Percentiles rank a stretch among this genome's conserved stretches.
Conservation (phyloP, 2,329 filamentous ascomycete species). For the Exophiala calicioides region DNA sequence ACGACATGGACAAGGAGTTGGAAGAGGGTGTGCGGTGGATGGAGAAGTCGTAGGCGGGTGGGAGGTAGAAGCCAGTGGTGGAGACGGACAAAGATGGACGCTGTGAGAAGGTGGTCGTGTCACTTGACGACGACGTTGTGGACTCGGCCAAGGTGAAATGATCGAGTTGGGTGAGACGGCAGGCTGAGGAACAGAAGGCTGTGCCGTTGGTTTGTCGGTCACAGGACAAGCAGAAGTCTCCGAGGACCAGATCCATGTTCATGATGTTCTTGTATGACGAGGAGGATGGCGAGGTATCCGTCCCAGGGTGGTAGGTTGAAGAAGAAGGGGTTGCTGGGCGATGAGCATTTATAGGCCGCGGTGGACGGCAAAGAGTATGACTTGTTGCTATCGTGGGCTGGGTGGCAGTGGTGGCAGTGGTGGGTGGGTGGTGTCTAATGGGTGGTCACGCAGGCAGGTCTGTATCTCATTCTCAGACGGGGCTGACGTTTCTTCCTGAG, state of each 20-base stretch:
- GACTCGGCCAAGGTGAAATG: slow-evolving; percentile 36
- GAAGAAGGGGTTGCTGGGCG: slow-evolving; percentile 5
- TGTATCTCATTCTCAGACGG: slow-evolving; percentile 18
- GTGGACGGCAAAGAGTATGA: background rate
- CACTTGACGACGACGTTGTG: slow-evolving; percentile 34
- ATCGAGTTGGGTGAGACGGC: slow-evolving; percentile 84
- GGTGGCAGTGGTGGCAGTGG: slow-evolving; percentile 17
- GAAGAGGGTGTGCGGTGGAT: slow-evolving; percentile 44
- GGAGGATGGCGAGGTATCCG: slow-evolving; percentile 9
- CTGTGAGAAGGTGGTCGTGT: slow-evolving; percentile 45
- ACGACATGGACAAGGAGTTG: slow-evolving; percentile 51
- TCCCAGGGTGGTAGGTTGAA: too few relatives aligned
- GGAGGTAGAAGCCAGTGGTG: slow-evolving; percentile 64
- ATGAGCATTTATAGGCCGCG: slow-evolving; percentile 16
- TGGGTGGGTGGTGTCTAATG: slow-evolving; percentile 13
- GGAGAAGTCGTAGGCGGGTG: slow-evolving; percentile 74
- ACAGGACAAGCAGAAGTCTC: slow-evolving; percentile 91
- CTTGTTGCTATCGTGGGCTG: background rate
- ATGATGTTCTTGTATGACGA: slow-evolving; percentile 11
- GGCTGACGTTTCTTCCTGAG: slow-evolving; percentile 19
- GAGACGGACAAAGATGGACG: slow-evolving; percentile 28
- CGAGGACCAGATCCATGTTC: slow-evolving; percentile 63
- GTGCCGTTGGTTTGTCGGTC: slow-evolving; percentile 81
- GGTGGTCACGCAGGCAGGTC: slow-evolving; percentile 23
- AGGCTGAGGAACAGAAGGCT: slow-evolving; percentile 90